Conservation (phyloP, 1,284 basidiomycete species). For the Leccinum glutinopallens region DNA sequence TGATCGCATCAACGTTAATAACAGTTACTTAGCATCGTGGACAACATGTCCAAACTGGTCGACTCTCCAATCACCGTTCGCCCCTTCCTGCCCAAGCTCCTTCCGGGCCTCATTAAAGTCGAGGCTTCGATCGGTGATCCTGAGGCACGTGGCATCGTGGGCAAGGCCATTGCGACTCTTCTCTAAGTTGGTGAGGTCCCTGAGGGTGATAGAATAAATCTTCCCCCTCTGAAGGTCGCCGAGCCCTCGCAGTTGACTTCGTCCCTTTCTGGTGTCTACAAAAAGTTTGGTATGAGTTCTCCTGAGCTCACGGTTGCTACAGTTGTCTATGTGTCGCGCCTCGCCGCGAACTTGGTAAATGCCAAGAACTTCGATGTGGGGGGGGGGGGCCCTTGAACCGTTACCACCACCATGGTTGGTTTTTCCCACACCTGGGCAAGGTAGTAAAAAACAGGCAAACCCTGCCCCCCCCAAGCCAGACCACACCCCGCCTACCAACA, state of each 20-base stretch:
- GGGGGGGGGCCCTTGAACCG: too few species aligned
- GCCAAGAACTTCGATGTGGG: slow-evolving; percentile 86
- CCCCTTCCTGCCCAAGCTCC: slow-evolving; percentile 94
- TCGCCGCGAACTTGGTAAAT: slow-evolving; percentile 87
- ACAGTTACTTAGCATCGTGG: slow-evolving; percentile 68
- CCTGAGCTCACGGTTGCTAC: slow-evolving; percentile 63
- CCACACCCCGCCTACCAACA: too few species aligned
- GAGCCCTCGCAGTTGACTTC: slow-evolving; percentile 69
- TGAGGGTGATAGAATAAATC: slow-evolving; percentile 82
- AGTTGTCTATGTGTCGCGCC: slow-evolving; percentile 73
- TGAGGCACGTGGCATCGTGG: slow-evolving; percentile 89
- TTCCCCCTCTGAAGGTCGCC: slow-evolving; percentile 79
- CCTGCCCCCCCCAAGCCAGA: too few species aligned
- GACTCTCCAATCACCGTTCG: slow-evolving; percentile 94
- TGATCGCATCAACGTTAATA: slow-evolving; percentile 23
- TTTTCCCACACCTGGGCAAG: too few species aligned
- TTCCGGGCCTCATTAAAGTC: slow-evolving; percentile 94
- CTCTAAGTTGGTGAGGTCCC: slow-evolving; percentile 92
- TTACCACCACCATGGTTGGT: too few species aligned
- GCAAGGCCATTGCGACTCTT: slow-evolving; percentile 88
- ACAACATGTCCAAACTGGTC: slow-evolving; percentile 99
- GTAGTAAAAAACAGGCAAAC: too few species aligned
- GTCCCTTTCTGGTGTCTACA: slow-evolving; percentile 77
- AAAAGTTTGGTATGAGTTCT: slow-evolving; percentile 69
- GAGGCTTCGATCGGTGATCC: slow-evolving; percentile 92